These are phyloP conservation scores for Bacidia rubella DNA, from an alignment of 495 filamentous ascomycete genomes.

Conservation along the genomic window DNA sequence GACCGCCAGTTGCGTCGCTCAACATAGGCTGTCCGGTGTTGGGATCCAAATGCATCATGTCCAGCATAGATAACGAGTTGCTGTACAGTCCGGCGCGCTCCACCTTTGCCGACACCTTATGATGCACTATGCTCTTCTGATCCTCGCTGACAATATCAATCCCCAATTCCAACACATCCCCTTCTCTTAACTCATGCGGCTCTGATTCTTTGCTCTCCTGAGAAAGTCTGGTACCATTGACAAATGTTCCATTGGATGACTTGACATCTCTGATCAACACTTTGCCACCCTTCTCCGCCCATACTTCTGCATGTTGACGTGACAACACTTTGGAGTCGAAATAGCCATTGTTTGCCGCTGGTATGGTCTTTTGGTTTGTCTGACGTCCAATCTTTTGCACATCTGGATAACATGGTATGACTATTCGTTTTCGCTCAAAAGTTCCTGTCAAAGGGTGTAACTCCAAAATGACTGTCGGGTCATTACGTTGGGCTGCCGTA, in stretches of 20 bases:
- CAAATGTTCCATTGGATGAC: slow-evolving; percentile 96
- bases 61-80: slow-evolving; percentile 54
- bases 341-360: slow-evolving; percentile 78
- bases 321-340: slow-evolving; percentile 98
- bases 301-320: slow-evolving; percentile 89
- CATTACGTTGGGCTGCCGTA: slow-evolving; percentile 37
- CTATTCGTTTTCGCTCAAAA: slow-evolving; percentile 93
- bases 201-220: slow-evolving; percentile 91
- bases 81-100: slow-evolving; percentile 78
- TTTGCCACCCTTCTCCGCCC: slow-evolving; percentile 79
- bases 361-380: slow-evolving; percentile 90
- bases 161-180: slow-evolving; percentile 81
- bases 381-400: slow-evolving; percentile 86
- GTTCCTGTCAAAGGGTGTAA: slow-evolving; percentile 82
- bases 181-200: slow-evolving; percentile 74
- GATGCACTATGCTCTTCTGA: slow-evolving; percentile 93
- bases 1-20: slow-evolving; percentile 42
- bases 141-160: slow-evolving; percentile 98
- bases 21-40: slow-evolving; percentile 54
- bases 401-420: slow-evolving; percentile 77
- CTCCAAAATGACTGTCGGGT: slow-evolving; percentile 60
- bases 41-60: slow-evolving; percentile 76
- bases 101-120: slow-evolving; percentile 92
- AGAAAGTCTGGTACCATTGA: slow-evolving; percentile 82
- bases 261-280: slow-evolving; percentile 96